Evolutionary conservation across 2,329 filamentous ascomycete species (phyloP), one percentile per base, ranked within the genome.

Genomic region (Colletotrichum paranaense): DNA sequence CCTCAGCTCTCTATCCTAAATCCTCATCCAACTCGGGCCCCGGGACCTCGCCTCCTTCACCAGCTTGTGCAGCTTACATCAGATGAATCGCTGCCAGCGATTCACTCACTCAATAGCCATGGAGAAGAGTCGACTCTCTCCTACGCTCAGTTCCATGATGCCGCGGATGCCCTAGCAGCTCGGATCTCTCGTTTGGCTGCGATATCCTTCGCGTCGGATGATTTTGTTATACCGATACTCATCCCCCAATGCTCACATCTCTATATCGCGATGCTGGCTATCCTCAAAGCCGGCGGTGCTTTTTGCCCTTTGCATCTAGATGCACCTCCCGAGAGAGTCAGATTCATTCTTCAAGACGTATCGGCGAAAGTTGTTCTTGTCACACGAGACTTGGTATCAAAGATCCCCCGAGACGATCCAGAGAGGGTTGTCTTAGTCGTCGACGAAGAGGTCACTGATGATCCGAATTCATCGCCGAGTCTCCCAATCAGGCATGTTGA

Each of bases 251-350:
- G 90, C 16, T 90, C 92, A 11, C 88, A 92, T 59, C 87, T 98
- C 28, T 98, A 98, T 81, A 87, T 97, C 69, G 88, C 94, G 1
- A 89, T 94, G 74, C 82, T 98, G 57, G 95, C 92, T 4, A 90
- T 96, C 66, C 85, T 98, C 59, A 95, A 95, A 81, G 91, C 92
- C 14, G 95, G 95, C 7, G 94, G 90, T 46, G 94, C 94, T 0
- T 98, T 98, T 78, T 98, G 95, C 76, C 95, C 95, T 0, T 84
- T 98, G 68, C 93, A 93, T 74, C 87, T 94, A 62, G 95, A 97
- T 81, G 90, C 92, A 0, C 95, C 95, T 0, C 81, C 86, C 4
- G 94, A 97, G 66, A 88, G 95, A 62, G 87, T 97, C 56, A 89
- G 88, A 63, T 98, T 97, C 80, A 95, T 98, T 62, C 82, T 95